Evolutionary conservation across 2,329 filamentous ascomycete species (phyloP).

Genomic region (Plectosphaerella sp.): DNA sequence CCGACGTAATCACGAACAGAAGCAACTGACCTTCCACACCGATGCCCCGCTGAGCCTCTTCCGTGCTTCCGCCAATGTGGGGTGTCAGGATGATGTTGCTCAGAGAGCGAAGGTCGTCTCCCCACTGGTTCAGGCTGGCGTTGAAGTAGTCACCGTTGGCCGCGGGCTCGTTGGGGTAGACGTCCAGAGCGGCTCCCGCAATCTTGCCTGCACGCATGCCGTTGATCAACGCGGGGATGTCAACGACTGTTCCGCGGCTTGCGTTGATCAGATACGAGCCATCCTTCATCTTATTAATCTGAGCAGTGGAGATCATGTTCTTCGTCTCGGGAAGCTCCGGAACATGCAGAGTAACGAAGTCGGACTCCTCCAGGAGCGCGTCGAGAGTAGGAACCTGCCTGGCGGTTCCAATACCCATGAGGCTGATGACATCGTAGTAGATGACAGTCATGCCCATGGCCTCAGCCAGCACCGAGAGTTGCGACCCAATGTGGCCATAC

Average conservation of each 20-base stretch:
- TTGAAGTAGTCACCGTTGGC: constrained; percentile 96
- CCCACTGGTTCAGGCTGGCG: constrained; percentile 76
- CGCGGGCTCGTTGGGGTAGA: constrained; percentile 89
- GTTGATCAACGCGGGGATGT: constrained; percentile 87
- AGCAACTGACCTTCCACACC: constrained; percentile 66
- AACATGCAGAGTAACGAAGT: constrained; percentile 94
- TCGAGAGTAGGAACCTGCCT: constrained; percentile 77
- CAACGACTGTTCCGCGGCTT: constrained; percentile 86
- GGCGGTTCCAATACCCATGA: constrained; percentile 91
- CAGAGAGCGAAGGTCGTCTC: constrained; percentile 74
- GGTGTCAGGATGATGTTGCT: constrained; percentile 95
- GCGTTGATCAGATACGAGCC: constrained; percentile 96
- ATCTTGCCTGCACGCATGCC: constrained; percentile 82
- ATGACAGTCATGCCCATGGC: constrained; percentile 98
- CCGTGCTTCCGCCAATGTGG: constrained; percentile 95
- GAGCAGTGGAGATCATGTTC: constrained; percentile 77
- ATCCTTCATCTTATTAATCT: constrained; percentile 86
- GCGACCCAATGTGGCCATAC: constrained; percentile 95
- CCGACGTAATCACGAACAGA: background rate
- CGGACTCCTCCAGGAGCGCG: constrained; percentile 70
- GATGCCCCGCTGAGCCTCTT: constrained; percentile 95
- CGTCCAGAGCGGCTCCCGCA: constrained; percentile 91
- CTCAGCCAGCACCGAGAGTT: constrained; percentile 91
- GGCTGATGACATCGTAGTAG: constrained; percentile 90
- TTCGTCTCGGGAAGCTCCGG: constrained; percentile 90